Percentiles rank a stretch among this genome's conserved stretches.
phyloP scores from a whole-genome alignment of 257 asterid species.

The Solanum tarapatanum region DNA sequence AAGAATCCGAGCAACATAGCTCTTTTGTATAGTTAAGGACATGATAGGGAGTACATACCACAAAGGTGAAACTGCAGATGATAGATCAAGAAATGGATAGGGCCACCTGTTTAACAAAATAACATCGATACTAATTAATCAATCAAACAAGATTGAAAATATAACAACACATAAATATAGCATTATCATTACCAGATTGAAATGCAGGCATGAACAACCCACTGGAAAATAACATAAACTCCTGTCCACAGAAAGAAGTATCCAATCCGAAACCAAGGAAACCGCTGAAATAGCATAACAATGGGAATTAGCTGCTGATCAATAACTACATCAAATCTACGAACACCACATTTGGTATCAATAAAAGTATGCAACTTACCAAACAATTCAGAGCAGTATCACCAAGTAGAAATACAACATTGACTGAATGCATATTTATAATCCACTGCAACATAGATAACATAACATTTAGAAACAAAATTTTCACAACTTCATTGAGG shows the following conservation, averaged over 20 bases:
- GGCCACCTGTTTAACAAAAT: conserved; percentile 71
- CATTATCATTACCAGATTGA: conserved; percentile 43
- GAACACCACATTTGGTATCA: not conserved
- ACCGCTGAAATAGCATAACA: conserved; percentile 44
- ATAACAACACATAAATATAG: not conserved
- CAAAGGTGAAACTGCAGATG: conserved; percentile 75
- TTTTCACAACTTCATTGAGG: not conserved
- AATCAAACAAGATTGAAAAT: not conserved
- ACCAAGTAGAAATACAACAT: conserved; percentile 69
- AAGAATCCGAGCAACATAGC: not conserved
- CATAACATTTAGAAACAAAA: conserved; percentile 5
- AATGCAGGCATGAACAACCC: conserved; percentile 72
- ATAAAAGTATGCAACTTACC: conserved; percentile 33
- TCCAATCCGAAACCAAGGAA: conserved; percentile 91
- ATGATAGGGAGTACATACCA: conserved; percentile 39
- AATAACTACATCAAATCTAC: not conserved
- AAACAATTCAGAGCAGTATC: conserved; percentile 76
- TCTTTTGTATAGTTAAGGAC: not conserved
- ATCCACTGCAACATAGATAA: conserved; percentile 47
- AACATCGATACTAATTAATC: not conserved
- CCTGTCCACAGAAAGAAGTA: conserved; percentile 76
- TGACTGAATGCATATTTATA: conserved; percentile 83
- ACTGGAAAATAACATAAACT: conserved; percentile 56
- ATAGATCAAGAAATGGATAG: conserved; percentile 84
- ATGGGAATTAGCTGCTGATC: not conserved